Evolutionary conservation across 768 basidiomycete species (phyloP).

Genomic region (Boletus rubropictus): DNA sequence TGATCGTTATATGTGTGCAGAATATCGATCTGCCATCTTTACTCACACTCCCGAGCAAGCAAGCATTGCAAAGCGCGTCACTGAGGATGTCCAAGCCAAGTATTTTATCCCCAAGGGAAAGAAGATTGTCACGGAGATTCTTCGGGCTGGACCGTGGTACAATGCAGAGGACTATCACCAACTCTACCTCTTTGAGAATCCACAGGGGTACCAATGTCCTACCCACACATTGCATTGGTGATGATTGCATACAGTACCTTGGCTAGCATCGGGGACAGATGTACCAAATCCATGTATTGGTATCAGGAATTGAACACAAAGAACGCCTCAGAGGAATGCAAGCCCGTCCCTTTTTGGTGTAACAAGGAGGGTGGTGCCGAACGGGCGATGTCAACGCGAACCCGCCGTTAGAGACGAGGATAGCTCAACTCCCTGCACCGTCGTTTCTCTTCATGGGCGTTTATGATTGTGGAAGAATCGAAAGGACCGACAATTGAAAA

Average conservation of each 20-base stretch:
- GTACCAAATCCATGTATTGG: not conserved
- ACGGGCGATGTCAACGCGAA: slow-evolving; percentile 59
- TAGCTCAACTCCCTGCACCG: slow-evolving; percentile 57
- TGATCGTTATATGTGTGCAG: slow-evolving; percentile 32
- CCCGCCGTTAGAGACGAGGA: slow-evolving; percentile 33
- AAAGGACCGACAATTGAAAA: not conserved
- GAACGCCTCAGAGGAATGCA: slow-evolving; percentile 47
- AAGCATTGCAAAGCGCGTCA: slow-evolving; percentile 67
- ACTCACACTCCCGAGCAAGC: slow-evolving; percentile 68
- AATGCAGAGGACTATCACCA: slow-evolving; percentile 83
- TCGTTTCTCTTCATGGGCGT: slow-evolving; percentile 47
- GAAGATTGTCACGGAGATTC: slow-evolving; percentile 76
- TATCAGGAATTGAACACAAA: not conserved
- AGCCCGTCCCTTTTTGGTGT: slow-evolving; percentile 56
- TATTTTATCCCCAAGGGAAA: slow-evolving; percentile 68
- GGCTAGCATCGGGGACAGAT: not conserved
- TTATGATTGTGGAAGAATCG: slow-evolving; percentile 46
- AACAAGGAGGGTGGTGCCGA: slow-evolving; percentile 59
- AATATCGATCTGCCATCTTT: slow-evolving; percentile 94
- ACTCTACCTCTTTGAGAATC: slow-evolving; percentile 73
- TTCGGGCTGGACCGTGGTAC: slow-evolving; percentile 70
- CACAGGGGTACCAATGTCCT: slow-evolving; percentile 86
- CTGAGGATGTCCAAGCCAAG: slow-evolving; percentile 76
- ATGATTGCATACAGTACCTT: not conserved
- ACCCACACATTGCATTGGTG: slow-evolving; percentile 84